Conservation (phyloP, 2,329 filamentous ascomycete genomes). For the Hymenoscyphus linearis region DNA sequence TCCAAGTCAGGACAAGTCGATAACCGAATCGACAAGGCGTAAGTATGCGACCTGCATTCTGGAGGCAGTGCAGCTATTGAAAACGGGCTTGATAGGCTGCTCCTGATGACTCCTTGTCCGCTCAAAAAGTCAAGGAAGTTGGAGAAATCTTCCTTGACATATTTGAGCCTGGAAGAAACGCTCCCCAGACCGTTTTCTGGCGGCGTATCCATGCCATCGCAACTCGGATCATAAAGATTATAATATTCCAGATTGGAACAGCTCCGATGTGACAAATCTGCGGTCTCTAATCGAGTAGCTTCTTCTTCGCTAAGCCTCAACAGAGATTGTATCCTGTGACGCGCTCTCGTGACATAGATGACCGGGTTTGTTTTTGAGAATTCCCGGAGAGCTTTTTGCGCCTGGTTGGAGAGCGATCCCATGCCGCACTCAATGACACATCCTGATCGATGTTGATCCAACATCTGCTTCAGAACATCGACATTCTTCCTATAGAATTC, state of each 20-base stretch:
- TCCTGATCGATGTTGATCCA: slow-evolving; percentile 53
- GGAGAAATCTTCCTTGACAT: slow-evolving; percentile 55
- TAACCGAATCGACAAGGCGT: slow-evolving; percentile 58
- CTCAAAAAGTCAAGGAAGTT: slow-evolving; percentile 54
- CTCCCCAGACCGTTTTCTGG: slow-evolving; percentile 40
- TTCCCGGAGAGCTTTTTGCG: slow-evolving; percentile 51
- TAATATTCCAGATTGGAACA: slow-evolving; percentile 65
- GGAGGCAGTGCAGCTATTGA: slow-evolving; percentile 54
- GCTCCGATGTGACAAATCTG: slow-evolving; percentile 40
- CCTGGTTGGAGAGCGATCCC: slow-evolving; percentile 43
- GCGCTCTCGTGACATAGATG: slow-evolving; percentile 63
- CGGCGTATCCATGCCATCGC: slow-evolving; percentile 34
- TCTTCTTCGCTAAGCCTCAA: slow-evolving; percentile 40
- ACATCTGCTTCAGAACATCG: slow-evolving; percentile 53
- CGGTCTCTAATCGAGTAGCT: slow-evolving; percentile 37
- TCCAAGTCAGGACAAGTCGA: slow-evolving; percentile 50
- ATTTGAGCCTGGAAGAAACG: slow-evolving; percentile 43
- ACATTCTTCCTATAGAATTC: slow-evolving; percentile 61
- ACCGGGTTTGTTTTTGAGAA: slow-evolving; percentile 63
- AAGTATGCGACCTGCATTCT: slow-evolving; percentile 58
- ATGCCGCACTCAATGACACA: slow-evolving; percentile 67
- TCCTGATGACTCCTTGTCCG: slow-evolving; percentile 45
- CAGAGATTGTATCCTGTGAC: slow-evolving; percentile 52
- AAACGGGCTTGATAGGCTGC: slow-evolving; percentile 54
- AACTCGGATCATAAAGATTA: slow-evolving; percentile 41